Conservation (phyloP, 176 grass and related monocot genomes). For the Cenchrus americanus region DNA sequence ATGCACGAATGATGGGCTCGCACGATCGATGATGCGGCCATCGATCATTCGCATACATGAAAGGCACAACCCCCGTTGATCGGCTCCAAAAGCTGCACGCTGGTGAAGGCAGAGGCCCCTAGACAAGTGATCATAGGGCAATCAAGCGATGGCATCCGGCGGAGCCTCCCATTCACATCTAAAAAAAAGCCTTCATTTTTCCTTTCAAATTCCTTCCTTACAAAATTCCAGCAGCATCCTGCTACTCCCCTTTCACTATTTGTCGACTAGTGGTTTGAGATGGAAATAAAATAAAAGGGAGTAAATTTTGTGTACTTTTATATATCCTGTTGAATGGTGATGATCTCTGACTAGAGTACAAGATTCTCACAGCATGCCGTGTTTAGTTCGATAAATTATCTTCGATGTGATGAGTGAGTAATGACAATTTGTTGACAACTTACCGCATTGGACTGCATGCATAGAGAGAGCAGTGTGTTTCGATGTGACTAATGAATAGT, state of each 20-base stretch:
- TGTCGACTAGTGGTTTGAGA: background rate
- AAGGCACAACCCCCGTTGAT: background rate
- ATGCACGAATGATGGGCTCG: constrained; percentile 34
- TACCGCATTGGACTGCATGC: no score
- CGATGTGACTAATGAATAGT: no score
- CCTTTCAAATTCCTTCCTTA: no score
- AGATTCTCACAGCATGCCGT: background rate
- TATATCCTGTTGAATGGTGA: background rate
- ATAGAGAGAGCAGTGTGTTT: no score
- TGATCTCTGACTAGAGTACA: constrained; percentile 11
- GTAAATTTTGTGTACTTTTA: background rate
- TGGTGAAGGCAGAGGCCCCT: background rate
- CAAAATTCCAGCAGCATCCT: no score
- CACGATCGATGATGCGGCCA: constrained; percentile 1
- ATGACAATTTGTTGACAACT: no score
- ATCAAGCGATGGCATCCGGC: background rate
- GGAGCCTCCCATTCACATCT: no score
- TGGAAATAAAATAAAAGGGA: background rate
- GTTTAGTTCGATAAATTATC: no score
- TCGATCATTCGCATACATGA: background rate
- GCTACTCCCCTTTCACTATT: background rate
- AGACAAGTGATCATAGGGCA: constrained; percentile 11
- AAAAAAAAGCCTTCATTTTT: no score
- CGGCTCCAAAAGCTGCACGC: constrained; percentile 20
- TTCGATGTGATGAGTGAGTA: no score